Base-by-base conservation (phyloP, 495 filamentous ascomycete genomes). In the Immersiella caudata region DNA sequence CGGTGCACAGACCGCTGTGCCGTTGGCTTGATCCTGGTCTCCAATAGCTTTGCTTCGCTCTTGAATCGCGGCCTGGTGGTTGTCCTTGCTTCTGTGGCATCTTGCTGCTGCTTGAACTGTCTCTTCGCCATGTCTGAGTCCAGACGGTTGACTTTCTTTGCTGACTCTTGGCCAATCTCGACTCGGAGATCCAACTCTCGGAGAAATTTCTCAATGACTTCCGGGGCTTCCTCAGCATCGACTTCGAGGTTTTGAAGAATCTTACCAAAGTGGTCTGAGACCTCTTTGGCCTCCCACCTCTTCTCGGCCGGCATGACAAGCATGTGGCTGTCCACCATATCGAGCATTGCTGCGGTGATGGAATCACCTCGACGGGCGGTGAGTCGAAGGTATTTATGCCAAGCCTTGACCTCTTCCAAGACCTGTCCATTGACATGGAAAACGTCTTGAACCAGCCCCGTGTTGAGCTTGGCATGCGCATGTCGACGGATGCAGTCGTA, bases 311-410 rank as follows among this genome's bases (percentile, higher is more conserved):
- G 49, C 61, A 54, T 54, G 16, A 73, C 52, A 12, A 75, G 67
- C 73, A 75, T 75, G 6, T 64, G 61, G n/a, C 27, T 46, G 36
- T 71, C 69, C 14, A 70, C 67, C 25, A 70, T 33, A 26, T 68
- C 66, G 24, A 68, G 55, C 1, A 71, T 36, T 26, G 49, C 40
- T 6, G 70, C 33, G 36, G 69, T 76, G 40, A 68, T 51, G 52
- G 35, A 29, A 51, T 67, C 69, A 6, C 56, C 58, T 21, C 33
- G 33, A 26, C 69, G 54, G 2, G 56, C 21, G 12, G 46, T 29
- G 18, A 40, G 49, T 36, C 68, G 51, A 4, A 78, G 66, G 60
- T 68, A 71, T 27, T 67, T 33, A 57, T 78, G 75, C 75, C 75
- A 78, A 22, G 57, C 35, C n/a, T 25, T 65, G 26, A 78, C 67